A percentile compares a stretch with the other conserved stretches of the same genome.
These are phyloP conservation scores for Wickerhamomyces chaumierensis DNA, from an alignment of 805 yeast species.

Conservation along the genomic window DNA sequence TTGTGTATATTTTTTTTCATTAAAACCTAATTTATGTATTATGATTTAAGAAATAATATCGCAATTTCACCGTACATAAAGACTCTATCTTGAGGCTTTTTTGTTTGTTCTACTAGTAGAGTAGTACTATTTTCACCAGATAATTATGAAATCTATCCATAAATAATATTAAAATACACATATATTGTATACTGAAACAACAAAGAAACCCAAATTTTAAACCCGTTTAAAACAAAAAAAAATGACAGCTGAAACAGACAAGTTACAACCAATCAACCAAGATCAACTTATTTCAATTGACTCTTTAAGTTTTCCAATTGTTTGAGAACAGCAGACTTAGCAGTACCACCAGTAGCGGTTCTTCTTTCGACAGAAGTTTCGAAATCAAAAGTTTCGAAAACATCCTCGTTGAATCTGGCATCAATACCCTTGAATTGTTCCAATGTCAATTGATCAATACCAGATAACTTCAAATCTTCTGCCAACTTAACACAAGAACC, in stretches of 20 bases:
- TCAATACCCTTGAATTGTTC: constrained; percentile 78
- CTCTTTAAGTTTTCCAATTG: constrained; percentile 39
- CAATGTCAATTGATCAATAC: constrained; percentile 75
- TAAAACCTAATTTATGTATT: no score
- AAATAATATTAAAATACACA: no score
- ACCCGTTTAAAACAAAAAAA: background rate
- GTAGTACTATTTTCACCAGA: no score
- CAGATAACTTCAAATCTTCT: constrained; percentile 64
- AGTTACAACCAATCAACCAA: no score
- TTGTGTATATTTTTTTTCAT: no score
- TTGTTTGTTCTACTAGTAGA: no score
- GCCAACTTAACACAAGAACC: constrained; percentile 95
- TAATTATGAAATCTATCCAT: no score
- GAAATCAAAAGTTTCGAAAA: constrained; percentile 76
- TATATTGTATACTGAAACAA: no score
- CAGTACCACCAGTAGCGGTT: constrained; percentile 95
- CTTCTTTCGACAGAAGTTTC: constrained; percentile 95
- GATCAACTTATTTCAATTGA: constrained; percentile 14
- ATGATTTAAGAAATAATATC: no score
- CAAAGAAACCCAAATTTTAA: background rate
- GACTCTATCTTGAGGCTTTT: no score
- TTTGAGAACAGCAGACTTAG: constrained; percentile 73
- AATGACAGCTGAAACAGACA: no score
- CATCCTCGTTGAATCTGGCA: constrained; percentile 69
- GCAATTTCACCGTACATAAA: no score